Evolutionary conservation across 2,329 filamentous ascomycete genomes (phyloP).

Genomic region (Colletotrichum truncatum): DNA sequence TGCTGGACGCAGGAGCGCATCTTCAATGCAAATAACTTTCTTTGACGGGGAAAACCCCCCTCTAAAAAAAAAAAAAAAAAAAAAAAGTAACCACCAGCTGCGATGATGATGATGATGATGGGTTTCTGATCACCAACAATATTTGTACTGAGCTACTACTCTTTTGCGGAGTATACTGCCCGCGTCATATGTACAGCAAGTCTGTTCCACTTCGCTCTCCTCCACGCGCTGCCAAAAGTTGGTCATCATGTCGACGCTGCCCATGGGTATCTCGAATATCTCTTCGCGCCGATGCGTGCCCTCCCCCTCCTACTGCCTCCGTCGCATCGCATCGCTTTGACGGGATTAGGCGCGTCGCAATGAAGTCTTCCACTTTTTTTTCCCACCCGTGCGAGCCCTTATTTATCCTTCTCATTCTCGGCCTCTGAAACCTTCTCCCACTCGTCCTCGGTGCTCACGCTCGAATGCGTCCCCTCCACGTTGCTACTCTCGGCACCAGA

Average conservation of each 20-base stretch:
- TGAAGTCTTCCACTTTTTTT: neutral
- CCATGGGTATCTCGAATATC: constrained; percentile 30
- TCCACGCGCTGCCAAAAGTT: neutral
- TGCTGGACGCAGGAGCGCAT: neutral
- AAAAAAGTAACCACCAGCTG: too few species aligned
- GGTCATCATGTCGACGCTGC: constrained; percentile 13
- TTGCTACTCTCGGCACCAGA: constrained; percentile 40
- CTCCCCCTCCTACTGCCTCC: neutral
- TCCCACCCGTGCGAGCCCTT: constrained; percentile 25
- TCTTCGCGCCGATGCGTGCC: constrained; percentile 1
- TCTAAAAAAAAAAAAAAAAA: too few species aligned
- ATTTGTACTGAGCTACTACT: constrained; percentile 26
- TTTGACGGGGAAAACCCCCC: neutral
- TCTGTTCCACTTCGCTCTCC: neutral
- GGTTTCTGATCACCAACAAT: neutral
- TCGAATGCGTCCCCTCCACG: constrained; percentile 59
- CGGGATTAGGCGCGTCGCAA: neutral
- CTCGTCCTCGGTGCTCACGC: constrained; percentile 88
- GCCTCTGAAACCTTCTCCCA: constrained; percentile 94
- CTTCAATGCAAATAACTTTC: neutral
- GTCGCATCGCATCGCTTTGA: neutral
- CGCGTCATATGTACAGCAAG: constrained; percentile 17
- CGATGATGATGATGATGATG: too few species aligned
- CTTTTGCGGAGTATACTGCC: constrained; percentile 8
- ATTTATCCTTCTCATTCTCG: constrained; percentile 68